Conservation (phyloP, 2,329 filamentous ascomycete species). For the Pseudogymnoascus sp. region DNA sequence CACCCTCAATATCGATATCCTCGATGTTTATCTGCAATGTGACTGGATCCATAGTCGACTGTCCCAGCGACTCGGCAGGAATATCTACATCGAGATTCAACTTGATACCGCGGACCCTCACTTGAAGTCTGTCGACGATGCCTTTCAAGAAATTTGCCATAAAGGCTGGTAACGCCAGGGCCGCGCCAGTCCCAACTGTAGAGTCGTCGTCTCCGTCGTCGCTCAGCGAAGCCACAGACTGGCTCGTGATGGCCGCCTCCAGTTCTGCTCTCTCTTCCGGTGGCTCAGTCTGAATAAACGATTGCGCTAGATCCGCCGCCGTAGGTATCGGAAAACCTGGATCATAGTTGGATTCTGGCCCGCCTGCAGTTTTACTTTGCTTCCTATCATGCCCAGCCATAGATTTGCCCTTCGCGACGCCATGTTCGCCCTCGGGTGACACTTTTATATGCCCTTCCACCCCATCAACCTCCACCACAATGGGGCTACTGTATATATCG, state of each 20-base stretch:
- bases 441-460: slow-evolving; percentile 63
- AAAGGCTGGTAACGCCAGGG: slow-evolving; percentile 60
- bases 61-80: slow-evolving; percentile 34
- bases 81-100: slow-evolving; percentile 57
- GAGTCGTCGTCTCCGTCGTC: slow-evolving; percentile 56
- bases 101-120: slow-evolving; percentile 55
- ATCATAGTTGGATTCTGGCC: slow-evolving; percentile 12
- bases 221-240: slow-evolving; percentile 52
- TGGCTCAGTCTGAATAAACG: slow-evolving; percentile 67
- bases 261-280: slow-evolving; percentile 56
- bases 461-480: slow-evolving; percentile 72
- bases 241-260: slow-evolving; percentile 57
- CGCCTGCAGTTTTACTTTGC: slow-evolving; percentile 12
- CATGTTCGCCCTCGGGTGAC: slow-evolving; percentile 23
- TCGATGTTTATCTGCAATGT: slow-evolving; percentile 59
- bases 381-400: slow-evolving; percentile 26
- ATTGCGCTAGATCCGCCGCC: slow-evolving; percentile 64
- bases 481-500: slow-evolving; percentile 78
- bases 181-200: slow-evolving; percentile 58
- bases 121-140: slow-evolving; percentile 60
- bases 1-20: slow-evolving; percentile 56
- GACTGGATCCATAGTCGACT: slow-evolving; percentile 40
- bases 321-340: slow-evolving; percentile 49
- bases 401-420: slow-evolving; percentile 25
- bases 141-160: slow-evolving; percentile 65